Evolutionary conservation across 768 basidiomycete genomes (phyloP).

Genomic region (Lentinula edodes): DNA sequence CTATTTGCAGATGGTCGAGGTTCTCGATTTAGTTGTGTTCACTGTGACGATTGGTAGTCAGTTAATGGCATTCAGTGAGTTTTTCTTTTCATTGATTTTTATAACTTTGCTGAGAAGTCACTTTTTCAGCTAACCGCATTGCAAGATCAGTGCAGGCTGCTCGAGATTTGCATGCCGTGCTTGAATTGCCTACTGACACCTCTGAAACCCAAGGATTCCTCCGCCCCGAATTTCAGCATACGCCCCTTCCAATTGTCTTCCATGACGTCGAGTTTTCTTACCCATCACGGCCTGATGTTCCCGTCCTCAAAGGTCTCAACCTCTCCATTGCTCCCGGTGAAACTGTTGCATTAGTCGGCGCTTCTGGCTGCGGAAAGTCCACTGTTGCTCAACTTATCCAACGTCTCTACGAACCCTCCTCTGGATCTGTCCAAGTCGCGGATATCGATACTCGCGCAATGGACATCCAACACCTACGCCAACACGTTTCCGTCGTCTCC

Average conservation of each 20-base stretch:
- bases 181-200: conserved; percentile 54
- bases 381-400: conserved; percentile 78
- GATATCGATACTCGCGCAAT: conserved; percentile 43
- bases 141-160: conserved; percentile 86
- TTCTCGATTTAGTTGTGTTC: conserved; percentile 89
- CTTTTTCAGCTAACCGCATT: conserved; percentile 57
- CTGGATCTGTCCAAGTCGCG: conserved; percentile 61
- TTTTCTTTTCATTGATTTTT: conserved; percentile 6
- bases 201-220: conserved; percentile 73
- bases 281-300: conserved; percentile 66
- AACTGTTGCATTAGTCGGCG: conserved; percentile 86
- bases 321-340: conserved; percentile 71
- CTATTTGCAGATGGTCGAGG: conserved; percentile 86
- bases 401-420: conserved; percentile 67
- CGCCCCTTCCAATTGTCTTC: conserved; percentile 40
- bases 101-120: background rate
- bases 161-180: conserved; percentile 66
- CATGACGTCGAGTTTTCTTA: conserved; percentile 77
- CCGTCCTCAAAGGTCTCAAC: conserved; percentile 60
- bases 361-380: conserved; percentile 91
- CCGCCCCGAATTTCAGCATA: conserved; percentile 17
- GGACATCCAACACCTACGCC: conserved; percentile 74
- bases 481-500: conserved; percentile 82
- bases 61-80: conserved; percentile 88
- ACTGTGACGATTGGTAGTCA: conserved; percentile 88